phyloP scores from a whole-genome alignment of 345 rosid genomes.

The Passiflora organensis region DNA sequence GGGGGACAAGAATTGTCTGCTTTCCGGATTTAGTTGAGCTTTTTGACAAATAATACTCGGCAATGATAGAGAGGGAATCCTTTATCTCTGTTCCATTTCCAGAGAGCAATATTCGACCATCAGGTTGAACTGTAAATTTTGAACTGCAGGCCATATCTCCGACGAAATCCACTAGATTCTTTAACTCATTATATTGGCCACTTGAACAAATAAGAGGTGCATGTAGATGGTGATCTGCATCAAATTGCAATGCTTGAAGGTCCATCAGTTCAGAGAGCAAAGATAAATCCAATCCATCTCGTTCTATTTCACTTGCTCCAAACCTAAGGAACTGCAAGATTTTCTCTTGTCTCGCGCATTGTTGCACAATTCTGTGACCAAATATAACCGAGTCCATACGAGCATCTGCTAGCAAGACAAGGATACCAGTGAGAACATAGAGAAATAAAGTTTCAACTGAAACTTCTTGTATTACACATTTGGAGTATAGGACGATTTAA shows the following conservation, averaged over 20 bases:
- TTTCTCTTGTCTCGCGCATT: slow-evolving; percentile 44
- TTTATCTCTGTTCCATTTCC: slow-evolving; percentile 44
- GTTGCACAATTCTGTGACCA: slow-evolving; percentile 40
- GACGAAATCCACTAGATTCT: slow-evolving; percentile 54
- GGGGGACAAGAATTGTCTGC: slow-evolving; percentile 54
- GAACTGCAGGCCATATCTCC: slow-evolving; percentile 43
- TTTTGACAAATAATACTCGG: slow-evolving; percentile 55
- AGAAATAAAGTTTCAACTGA: not conserved
- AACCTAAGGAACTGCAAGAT: slow-evolving; percentile 47
- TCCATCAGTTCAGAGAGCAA: slow-evolving; percentile 44
- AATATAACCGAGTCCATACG: slow-evolving; percentile 25
- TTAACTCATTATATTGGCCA: slow-evolving; percentile 26
- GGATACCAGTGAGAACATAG: not conserved
- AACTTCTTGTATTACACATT: no score
- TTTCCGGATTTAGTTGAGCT: slow-evolving; percentile 34
- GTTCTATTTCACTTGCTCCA: slow-evolving; percentile 45
- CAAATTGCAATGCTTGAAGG: slow-evolving; percentile 36
- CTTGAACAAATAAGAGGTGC: slow-evolving; percentile 47
- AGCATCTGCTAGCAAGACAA: slow-evolving; percentile 36
- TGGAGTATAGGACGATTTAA: no score
- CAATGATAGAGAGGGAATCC: slow-evolving; percentile 56
- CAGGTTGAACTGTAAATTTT: slow-evolving; percentile 38
- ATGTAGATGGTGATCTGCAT: slow-evolving; percentile 20
- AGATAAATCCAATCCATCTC: slow-evolving; percentile 43
- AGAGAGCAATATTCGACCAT: slow-evolving; percentile 49